Percentiles rank a stretch among this genome's conserved stretches.
Evolutionary conservation across 2,329 filamentous ascomycete species (phyloP).

Genomic region (Pyricularia grisea): DNA sequence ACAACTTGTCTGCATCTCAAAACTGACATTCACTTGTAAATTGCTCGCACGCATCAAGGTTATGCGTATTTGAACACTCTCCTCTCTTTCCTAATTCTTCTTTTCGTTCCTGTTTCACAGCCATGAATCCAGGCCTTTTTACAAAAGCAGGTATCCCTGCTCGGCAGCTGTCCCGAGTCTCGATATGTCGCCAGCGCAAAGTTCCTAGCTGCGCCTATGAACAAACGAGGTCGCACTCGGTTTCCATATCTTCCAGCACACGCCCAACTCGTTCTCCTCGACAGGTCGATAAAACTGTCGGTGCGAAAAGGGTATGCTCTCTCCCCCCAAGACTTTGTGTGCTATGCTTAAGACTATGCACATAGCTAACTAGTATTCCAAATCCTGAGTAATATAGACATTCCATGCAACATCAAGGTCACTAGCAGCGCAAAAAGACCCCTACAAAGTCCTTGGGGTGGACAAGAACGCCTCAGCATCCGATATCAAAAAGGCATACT

Average conservation of each 20-base stretch:
- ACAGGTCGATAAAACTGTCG: not conserved
- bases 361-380: not conserved
- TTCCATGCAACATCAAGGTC: conserved; percentile 52
- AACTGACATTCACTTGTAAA: not conserved
- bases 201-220: conserved; percentile 7
- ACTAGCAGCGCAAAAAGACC: conserved; percentile 55
- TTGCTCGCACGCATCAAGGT: not conserved
- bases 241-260: not conserved
- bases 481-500: conserved; percentile 98
- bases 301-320: not conserved
- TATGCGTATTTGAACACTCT: not conserved
- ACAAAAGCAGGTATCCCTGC: conserved; percentile 22
- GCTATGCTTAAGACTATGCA: not conserved
- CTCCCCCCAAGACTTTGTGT: not conserved
- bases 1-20: not conserved
- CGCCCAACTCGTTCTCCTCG: not conserved
- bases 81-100: not conserved
- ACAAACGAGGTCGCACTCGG: not conserved
- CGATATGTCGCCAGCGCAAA: conserved; percentile 19
- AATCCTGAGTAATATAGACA: conserved; percentile 20
- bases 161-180: conserved; percentile 19
- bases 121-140: conserved; percentile 24
- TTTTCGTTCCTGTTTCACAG: conserved; percentile 5
- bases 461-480: conserved; percentile 67
- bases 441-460: conserved; percentile 81